Evolutionary conservation across 1,284 basidiomycete species (phyloP), one percentile per base, ranked within the genome.

Genomic region (Ustilago loliicola): DNA sequence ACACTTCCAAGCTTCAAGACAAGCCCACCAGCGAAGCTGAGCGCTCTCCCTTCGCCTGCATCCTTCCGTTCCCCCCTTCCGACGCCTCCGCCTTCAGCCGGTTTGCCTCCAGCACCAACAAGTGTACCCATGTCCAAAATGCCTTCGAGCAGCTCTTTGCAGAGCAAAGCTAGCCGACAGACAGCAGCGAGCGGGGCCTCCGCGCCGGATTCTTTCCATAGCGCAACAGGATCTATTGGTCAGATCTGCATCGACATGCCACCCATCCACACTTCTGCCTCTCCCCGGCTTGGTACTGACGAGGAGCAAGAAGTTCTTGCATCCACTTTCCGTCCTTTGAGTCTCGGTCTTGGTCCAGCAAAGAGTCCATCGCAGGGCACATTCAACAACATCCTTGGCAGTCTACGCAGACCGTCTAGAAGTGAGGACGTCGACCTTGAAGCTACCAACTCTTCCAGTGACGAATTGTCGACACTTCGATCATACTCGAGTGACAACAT

Each of bases 401-500:
- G 51, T 38, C 47, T 77, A 38, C 70, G 66, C 42, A 66, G 52
- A 51, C 50, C 74, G 0, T 66, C 63, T 21, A 27, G 47, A 10
- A 30, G 42, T 45, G 53, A 57, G 15, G 58, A 61, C 3, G 21
- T 66, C 27, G 76, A 78, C 25, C 64, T 78, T 29, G 76, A 78
- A 58, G 63, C 71, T 0, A 67, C 61, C 45, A 66, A 51, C 32
- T 56, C 65, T 10, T 63, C 71, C 21, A 60, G 59, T 7, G 51
- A 56, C 19, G 70, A 58, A n/a, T 65, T 65, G 11, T 54, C 53
- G 13, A 66, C 36, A 3, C 54, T 32, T 27, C 60, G 59, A 40
- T 77, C 69, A 11, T 70, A 34, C 47, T 71, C 71, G n/a, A 78
- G 66, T 58, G 71, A 70, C 34, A 67, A 29, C 23, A 53, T 78